Evolutionary conservation across 148 eudicot species (phyloP), one percentile per base, ranked within the genome.

Genomic region (Chenopodium quinoa): DNA sequence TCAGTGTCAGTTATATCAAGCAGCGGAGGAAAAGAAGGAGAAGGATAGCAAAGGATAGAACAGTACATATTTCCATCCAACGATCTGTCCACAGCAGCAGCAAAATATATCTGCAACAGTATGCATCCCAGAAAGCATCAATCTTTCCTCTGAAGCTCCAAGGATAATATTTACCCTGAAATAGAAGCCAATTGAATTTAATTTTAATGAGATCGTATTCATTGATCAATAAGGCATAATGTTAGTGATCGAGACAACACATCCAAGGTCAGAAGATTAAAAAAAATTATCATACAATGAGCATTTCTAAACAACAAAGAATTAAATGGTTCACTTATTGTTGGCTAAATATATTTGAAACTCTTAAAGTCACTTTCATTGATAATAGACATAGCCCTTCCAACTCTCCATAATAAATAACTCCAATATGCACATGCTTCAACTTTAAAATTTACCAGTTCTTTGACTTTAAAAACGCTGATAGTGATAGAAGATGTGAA

Each of bases 11-110:
- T 19, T 52, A 60, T 9, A 5, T 50, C 27, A 2, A 48, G 77
- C 11, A 4, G 22, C 9, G 60, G 13, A 0, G 54, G 56, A 31
- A 2, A 23, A 4, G 22, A 23, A 11, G 25, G 64, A 29, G 54
- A 25, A 79, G 58, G 29, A 32, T 65, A 68, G 64, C 54, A 88
- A 86, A 77, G 27, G 73, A 66, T 40, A 72, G 65, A 87, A 79
- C 62, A 54, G 23, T 91, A 95, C 98, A 84, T 95, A 95, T 95
- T 95, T 95, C 98, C 97, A 95, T 76, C 98, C 98, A 50, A 90
- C 89, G 70, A 88, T 88, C 81, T 95, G 98, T 27, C 98, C 94
- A 56, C 98, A 95, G 84, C 88, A 90, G 85, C 97, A 92, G 84
- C 98, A 95, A 84, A 84, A 93, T 85, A 91, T 83, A 86, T 95